phyloP scores from a whole-genome alignment of 768 basidiomycete genomes.

The Cystobasidium ongulense region DNA sequence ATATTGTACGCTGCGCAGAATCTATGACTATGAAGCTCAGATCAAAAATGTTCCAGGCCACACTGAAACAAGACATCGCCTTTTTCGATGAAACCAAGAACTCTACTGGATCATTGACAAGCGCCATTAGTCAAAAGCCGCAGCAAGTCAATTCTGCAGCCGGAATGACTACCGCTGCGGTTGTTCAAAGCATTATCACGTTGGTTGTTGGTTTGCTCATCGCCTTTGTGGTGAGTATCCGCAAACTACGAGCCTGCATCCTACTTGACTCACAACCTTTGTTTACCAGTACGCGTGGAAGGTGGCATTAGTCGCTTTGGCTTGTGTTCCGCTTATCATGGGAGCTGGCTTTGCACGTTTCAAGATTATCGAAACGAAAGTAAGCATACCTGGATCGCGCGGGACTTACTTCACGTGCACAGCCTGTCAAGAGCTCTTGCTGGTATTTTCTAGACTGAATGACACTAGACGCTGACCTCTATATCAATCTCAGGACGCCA shows the following conservation, averaged over 20 bases:
- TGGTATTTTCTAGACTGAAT: not conserved
- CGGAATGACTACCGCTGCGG: slow-evolving; percentile 76
- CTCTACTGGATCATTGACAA: slow-evolving; percentile 71
- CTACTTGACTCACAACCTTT: slow-evolving; percentile 45
- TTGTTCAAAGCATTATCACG: slow-evolving; percentile 56
- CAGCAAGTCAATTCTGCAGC: slow-evolving; percentile 56
- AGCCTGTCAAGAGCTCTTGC: too few relatives aligned
- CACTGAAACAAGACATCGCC: slow-evolving; percentile 66
- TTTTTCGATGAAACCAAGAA: slow-evolving; percentile 40
- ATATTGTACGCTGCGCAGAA: slow-evolving; percentile 62
- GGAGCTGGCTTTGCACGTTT: slow-evolving; percentile 17
- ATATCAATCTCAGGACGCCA: slow-evolving; percentile 40
- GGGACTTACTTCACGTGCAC: too few relatives aligned
- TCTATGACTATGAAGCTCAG: slow-evolving; percentile 64
- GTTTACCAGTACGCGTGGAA: slow-evolving; percentile 29
- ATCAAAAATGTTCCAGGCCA: slow-evolving; percentile 62
- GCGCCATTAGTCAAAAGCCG: slow-evolving; percentile 70
- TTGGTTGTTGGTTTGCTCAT: slow-evolving; percentile 58
- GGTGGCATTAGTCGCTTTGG: not conserved
- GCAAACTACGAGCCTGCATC: slow-evolving; percentile 75
- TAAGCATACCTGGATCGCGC: too few relatives aligned
- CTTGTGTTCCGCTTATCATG: slow-evolving; percentile 15
- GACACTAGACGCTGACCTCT: not conserved
- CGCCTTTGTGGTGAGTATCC: slow-evolving; percentile 66
- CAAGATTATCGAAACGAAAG: slow-evolving; percentile 18